phyloP scores from a whole-genome alignment of 2,329 filamentous ascomycete species.

The Curvularia spicifera region DNA sequence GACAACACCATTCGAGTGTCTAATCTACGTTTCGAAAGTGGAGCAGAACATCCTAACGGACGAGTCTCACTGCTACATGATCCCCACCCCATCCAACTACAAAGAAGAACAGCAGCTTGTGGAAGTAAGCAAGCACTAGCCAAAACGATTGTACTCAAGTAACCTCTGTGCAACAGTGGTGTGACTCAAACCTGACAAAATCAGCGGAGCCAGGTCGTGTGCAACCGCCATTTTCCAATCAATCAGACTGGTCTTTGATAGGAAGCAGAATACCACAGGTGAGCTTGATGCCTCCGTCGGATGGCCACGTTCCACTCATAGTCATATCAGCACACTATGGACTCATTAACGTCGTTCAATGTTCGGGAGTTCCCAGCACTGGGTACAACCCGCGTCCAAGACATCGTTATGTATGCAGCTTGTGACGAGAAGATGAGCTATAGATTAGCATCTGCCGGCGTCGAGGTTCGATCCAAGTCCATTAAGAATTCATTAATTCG shows the following conservation, averaged over 20 bases:
- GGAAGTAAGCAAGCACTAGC: not conserved
- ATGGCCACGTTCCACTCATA: not conserved
- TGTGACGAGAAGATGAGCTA: conserved; percentile 1
- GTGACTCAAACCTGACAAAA: not conserved
- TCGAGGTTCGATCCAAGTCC: not conserved
- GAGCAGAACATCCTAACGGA: not conserved
- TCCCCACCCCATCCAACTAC: not conserved
- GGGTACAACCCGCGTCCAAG: not conserved
- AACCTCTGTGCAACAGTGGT: not conserved
- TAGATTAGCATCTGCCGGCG: not conserved
- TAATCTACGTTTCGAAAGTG: not conserved
- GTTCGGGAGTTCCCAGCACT: not conserved
- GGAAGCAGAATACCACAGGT: not conserved
- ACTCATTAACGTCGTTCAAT: not conserved
- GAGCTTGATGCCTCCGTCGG: not conserved
- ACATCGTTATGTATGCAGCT: not conserved
- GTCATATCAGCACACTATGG: not conserved
- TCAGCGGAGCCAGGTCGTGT: not conserved
- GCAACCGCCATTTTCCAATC: not conserved
- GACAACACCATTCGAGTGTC: not conserved
- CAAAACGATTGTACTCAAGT: not conserved
- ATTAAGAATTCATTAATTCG: not conserved
- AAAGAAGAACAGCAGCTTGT: not conserved
- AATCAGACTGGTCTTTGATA: not conserved
- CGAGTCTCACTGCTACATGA: not conserved